These are phyloP conservation scores for Bacterosira constricta DNA, from an alignment of 108 stramenopile species.

Conservation along the genomic window DNA sequence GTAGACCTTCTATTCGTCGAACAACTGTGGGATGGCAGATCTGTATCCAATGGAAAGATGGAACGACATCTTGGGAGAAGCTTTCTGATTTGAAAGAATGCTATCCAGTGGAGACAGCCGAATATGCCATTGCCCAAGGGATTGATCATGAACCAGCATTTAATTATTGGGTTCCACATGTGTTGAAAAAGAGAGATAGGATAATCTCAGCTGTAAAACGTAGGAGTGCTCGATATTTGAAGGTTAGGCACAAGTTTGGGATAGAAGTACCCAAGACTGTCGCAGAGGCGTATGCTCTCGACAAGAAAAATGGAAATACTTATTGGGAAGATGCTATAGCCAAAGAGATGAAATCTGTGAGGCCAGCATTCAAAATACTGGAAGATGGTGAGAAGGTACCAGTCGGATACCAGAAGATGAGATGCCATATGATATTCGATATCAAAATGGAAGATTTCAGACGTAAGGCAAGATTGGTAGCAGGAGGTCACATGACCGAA, in stretches of 20 bases:
- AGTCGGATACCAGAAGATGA: constrained; percentile 34
- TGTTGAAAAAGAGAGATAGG: background rate
- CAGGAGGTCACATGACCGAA: constrained; percentile 41
- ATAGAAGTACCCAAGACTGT: constrained; percentile 29
- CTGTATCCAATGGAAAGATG: constrained; percentile 46
- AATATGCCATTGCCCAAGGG: constrained; percentile 1
- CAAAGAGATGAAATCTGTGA: constrained; percentile 53
- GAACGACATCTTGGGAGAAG: constrained; percentile 22
- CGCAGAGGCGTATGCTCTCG: constrained; percentile 42
- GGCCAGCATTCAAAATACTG: constrained; percentile 37
- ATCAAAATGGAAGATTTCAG: constrained; percentile 47
- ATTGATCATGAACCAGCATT: constrained; percentile 28
- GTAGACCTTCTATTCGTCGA: background rate
- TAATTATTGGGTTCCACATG: constrained; percentile 19
- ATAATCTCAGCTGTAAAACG: constrained; percentile 14
- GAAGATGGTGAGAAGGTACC: constrained; percentile 28
- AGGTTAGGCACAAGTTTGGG: constrained; percentile 35
- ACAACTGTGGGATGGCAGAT: constrained; percentile 48
- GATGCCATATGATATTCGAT: constrained; percentile 59
- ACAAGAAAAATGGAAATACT: constrained; percentile 38
- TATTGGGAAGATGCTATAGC: constrained; percentile 49
- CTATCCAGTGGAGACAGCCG: constrained; percentile 11
- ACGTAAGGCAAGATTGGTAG: constrained; percentile 40
- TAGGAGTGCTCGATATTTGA: background rate
- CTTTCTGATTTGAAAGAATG: constrained; percentile 17